Base-by-base conservation (phyloP, 2,329 filamentous ascomycete genomes). In the Penicillium sp. region DNA sequence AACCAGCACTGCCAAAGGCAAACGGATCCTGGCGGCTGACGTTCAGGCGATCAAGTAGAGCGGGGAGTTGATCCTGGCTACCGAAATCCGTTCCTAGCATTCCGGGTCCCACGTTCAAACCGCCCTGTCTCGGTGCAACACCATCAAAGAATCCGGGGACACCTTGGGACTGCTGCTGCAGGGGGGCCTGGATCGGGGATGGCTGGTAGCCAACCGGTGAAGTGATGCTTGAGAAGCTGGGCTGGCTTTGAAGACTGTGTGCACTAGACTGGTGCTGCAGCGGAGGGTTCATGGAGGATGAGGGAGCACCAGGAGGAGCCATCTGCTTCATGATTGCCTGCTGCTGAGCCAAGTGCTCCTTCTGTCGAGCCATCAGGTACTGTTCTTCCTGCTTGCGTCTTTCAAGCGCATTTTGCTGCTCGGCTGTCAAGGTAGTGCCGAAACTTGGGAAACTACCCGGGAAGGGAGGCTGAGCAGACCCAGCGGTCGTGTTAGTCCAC, bases 311-410 rank as follows among this genome's bases (percentile, higher is more conserved):
- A 53, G 82, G 84, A 67, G 89, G 82, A 55, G 87, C 88, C 71
- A 90, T 88, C 71, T 93, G 84, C 63, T 87, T 86, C 74, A 86
- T 88, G 50, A 87, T 82, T 58, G 92, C 86, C 69, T 96, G 92
- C 70, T 96, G 92, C 62, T 92, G 90, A 62, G 92, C 89, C 55
- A 97, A 84, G 66, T 91, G 91, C 73, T 99, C 94, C 66, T 96
- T 91, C 75, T 99, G 94, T 42, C 94, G 89, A 46, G 95, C 94
- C 86, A 97, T 95, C 37, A 96, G 82, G 73, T 94, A 96, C 73
- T 99, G 94, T 71, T 99, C 95, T 75, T 99, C 94, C 74, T 99
- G 94, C 80, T 99, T 99, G 52, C 94, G 85, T 54, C 94, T 86
- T 78, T 99, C 94, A 2, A 99, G 81, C 40, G 96, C 96, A 77